Evolutionary conservation across 176 grass and related monocot species (phyloP), one percentile per base, ranked within the genome.

Genomic region (Triticum urartu): DNA sequence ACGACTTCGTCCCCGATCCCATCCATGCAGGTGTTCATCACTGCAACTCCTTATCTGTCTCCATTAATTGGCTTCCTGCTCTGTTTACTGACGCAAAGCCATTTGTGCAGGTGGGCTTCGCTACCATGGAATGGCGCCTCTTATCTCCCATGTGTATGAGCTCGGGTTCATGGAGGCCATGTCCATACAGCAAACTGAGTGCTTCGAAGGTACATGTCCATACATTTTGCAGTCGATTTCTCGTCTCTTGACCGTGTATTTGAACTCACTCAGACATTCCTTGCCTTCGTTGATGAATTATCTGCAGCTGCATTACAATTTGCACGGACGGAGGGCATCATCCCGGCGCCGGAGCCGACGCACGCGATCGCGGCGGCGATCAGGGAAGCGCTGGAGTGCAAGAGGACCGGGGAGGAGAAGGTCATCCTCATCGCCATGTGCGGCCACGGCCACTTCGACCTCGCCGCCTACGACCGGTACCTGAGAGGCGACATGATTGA

Each of bases 391-490:
- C 20, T 94, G 39, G 88, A 91, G 64, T 98, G 97, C 84, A 95
- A 94, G 84, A 87, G 82, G 77, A 95, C 87, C 0, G 97, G 97
- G 60, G 97, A 98, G 84, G 79, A 95, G 86, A 98, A 98, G 86
- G 96, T 98, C 0, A 98, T 98, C 73, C 86, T 98, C 69, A 98
- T 95, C 43, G 96, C 96, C 20, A 95, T 98, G 93, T 95, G 96
- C 73, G 95, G 95, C 12, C 93, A 98, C n/a, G 95, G 95, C 35
- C 95, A 98, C 85, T 98, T 98, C 21, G 95, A 95, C 83, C 96
- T 98, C 2, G 68, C 86, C 11, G 71, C 96, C 1, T 98, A 98
- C 63, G 96, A 95, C 4, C 94, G 86, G 68, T 98, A 95, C 81
- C 90, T 98, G 50, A 88, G 84, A 79, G 95, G 93, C 32, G 80